Conservation (phyloP, 345 rosid species). For the Sisymbrium irio region DNA sequence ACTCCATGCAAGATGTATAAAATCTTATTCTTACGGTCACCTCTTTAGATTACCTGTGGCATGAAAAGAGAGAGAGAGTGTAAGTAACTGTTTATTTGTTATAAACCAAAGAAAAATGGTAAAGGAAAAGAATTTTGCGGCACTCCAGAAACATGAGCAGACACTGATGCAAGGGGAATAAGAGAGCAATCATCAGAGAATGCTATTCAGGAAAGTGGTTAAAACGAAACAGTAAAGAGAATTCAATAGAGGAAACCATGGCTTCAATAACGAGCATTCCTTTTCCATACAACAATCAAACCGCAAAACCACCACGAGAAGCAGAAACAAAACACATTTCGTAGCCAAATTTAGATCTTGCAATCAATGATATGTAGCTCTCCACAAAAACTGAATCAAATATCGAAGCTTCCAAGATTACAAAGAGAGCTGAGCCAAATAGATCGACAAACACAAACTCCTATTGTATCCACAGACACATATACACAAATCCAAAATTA, state of each 20-base stretch:
- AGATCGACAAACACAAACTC: conserved; percentile 20
- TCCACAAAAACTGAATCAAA: neutral
- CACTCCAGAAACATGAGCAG: neutral
- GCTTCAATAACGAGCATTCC: conserved; percentile 6
- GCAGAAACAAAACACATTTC: neutral
- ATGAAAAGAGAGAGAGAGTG: conserved; percentile 1
- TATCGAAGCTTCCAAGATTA: neutral
- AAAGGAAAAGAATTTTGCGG: neutral
- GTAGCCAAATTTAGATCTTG: neutral
- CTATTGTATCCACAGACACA: neutral
- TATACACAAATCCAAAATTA: conserved; percentile 21
- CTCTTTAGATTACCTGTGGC: conserved; percentile 45
- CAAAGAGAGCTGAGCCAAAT: neutral
- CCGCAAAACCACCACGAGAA: neutral
- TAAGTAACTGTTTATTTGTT: neutral
- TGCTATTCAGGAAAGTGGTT: conserved; percentile 19
- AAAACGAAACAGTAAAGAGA: neutral
- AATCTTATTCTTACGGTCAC: conserved; percentile 32
- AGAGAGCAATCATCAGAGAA: conserved; percentile 15
- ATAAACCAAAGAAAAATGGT: neutral
- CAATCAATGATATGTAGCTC: neutral
- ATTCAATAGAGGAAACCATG: conserved; percentile 28
- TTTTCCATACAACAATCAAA: conserved; percentile 17
- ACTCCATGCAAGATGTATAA: conserved; percentile 84
- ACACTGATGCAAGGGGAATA: conserved; percentile 1